Percentiles rank a stretch among this genome's conserved stretches.
Conservation (phyloP, 345 rosid species). For the Kandelia obovata region DNA sequence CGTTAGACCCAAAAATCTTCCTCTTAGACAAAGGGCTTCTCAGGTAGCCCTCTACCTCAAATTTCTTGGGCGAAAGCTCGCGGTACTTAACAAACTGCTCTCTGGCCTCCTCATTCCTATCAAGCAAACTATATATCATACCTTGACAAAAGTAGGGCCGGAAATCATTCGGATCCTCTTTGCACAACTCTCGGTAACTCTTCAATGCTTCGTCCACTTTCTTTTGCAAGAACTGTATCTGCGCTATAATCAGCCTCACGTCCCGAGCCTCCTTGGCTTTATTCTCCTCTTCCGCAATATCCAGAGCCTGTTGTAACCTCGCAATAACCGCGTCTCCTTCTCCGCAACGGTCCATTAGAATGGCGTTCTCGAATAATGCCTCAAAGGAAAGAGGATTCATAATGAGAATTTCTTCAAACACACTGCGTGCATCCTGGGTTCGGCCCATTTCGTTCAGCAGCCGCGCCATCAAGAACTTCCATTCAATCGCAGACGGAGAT, state of each 20-base stretch:
- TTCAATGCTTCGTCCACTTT: conserved; percentile 73
- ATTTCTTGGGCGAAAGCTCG: conserved; percentile 64
- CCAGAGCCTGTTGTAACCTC: conserved; percentile 71
- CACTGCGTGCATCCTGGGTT: conserved; percentile 52
- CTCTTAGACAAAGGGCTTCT: conserved; percentile 65
- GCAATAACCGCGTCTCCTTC: conserved; percentile 65
- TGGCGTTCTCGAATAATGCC: conserved; percentile 84
- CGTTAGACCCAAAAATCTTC: conserved; percentile 68
- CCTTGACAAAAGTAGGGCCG: conserved; percentile 80
- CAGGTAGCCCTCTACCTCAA: conserved; percentile 75
- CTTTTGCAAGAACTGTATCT: conserved; percentile 75
- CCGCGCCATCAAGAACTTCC: conserved; percentile 80
- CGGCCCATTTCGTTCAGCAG: conserved; percentile 54
- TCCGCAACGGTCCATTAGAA: conserved; percentile 73
- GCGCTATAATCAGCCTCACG: conserved; percentile 84
- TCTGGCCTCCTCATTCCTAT: conserved; percentile 70
- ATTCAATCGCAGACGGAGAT: conserved; percentile 49
- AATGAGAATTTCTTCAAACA: conserved; percentile 80
- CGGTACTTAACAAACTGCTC: conserved; percentile 76
- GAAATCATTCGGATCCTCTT: conserved; percentile 74
- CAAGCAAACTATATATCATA: conserved; percentile 76
- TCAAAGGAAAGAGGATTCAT: conserved; percentile 76
- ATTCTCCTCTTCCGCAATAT: conserved; percentile 53
- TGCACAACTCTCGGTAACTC: conserved; percentile 60
- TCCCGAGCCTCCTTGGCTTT: conserved; percentile 68